These are phyloP conservation scores for Viridothelium virens DNA, from an alignment of 495 filamentous ascomycete species.

Conservation along the genomic window DNA sequence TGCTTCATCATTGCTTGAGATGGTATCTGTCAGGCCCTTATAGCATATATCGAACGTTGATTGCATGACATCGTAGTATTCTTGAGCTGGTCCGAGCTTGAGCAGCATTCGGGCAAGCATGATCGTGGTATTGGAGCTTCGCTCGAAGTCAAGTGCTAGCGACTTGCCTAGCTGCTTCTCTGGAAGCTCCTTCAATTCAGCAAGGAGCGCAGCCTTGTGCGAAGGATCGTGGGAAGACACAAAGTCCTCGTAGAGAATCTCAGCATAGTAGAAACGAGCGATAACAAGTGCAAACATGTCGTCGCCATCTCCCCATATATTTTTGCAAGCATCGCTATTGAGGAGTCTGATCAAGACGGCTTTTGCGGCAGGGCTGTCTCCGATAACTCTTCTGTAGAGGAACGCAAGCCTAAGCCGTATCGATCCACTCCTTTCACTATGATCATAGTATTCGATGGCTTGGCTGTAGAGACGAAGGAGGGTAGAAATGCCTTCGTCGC, in stretches of 20 bases:
- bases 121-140: constrained; percentile 1
- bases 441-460: constrained; percentile 1
- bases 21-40: constrained; percentile 6
- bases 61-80: constrained; percentile 11
- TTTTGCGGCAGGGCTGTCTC: neutral
- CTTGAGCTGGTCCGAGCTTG: constrained; percentile 9
- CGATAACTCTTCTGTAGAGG: constrained; percentile 7
- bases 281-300: neutral
- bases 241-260: constrained; percentile 13
- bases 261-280: constrained; percentile 5
- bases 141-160: constrained; percentile 6
- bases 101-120: constrained; percentile 3
- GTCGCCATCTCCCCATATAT: neutral
- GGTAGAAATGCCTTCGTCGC: constrained; percentile 1
- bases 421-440: neutral
- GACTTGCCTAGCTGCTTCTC: neutral
- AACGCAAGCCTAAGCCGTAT: constrained; percentile 6
- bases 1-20: neutral
- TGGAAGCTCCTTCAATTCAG: neutral
- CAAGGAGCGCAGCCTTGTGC: neutral
- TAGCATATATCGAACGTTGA: constrained; percentile 13
- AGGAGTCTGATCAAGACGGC: constrained; percentile 4
- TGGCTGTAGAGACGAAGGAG: neutral
- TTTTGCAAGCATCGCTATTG: constrained; percentile 1
- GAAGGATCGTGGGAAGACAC: neutral